phyloP scores from a whole-genome alignment of 331 rosid genomes.

The Acacia concinna region DNA sequence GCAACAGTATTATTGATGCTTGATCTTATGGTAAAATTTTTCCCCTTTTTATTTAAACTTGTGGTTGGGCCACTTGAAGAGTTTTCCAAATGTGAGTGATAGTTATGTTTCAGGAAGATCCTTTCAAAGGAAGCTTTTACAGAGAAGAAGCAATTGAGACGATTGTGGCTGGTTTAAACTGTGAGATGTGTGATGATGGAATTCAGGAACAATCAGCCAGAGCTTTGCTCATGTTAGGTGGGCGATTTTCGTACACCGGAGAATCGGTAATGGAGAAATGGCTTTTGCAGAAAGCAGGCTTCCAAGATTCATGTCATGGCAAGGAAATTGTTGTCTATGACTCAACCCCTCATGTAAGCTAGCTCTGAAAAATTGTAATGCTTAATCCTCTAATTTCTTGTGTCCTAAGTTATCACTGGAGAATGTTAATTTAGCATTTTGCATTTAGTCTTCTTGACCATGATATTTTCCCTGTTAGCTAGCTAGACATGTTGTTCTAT shows the following conservation, averaged over 20 bases:
- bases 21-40: slow-evolving; percentile 73
- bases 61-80: slow-evolving; percentile 10
- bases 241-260: slow-evolving; percentile 60
- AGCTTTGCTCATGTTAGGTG: slow-evolving; percentile 72
- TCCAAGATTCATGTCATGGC: slow-evolving; percentile 40
- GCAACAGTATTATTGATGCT: slow-evolving; percentile 68
- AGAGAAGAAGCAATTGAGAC: slow-evolving; percentile 83
- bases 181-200: slow-evolving; percentile 37
- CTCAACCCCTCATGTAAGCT: slow-evolving; percentile 46
- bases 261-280: slow-evolving; percentile 54
- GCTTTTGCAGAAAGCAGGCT: slow-evolving; percentile 74
- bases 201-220: slow-evolving; percentile 62
- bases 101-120: slow-evolving; percentile 82
- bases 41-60: not conserved
- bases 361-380: not conserved
- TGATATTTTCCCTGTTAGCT: not conserved
- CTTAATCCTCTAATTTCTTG: not conserved
- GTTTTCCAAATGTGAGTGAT: slow-evolving; percentile 56
- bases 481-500: not conserved
- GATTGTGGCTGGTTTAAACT: slow-evolving; percentile 52
- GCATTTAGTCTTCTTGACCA: not conserved
- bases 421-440: slow-evolving; percentile 2
- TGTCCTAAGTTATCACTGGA: slow-evolving; percentile 6
- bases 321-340: slow-evolving; percentile 41
- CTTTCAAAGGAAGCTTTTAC: slow-evolving; percentile 56